phyloP scores from a whole-genome alignment of 228 moss, liverwort and hornwort genomes.

The Sphagnum magellanicum region DNA sequence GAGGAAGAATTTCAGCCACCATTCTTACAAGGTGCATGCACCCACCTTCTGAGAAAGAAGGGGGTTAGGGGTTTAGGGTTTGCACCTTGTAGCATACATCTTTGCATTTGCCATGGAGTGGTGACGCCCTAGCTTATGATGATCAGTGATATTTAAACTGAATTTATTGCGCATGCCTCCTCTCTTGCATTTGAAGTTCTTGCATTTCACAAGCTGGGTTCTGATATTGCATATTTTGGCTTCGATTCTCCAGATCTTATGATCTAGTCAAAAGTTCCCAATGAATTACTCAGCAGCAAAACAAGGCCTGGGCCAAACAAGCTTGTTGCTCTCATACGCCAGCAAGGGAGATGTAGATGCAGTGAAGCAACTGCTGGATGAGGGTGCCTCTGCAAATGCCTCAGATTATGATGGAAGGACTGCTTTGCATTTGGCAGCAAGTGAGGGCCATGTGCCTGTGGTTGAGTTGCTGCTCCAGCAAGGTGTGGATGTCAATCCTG shows the following conservation, averaged over 20 bases:
- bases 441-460: constrained; percentile 36
- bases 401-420: constrained; percentile 44
- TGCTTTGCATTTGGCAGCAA: constrained; percentile 48
- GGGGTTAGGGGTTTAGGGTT: no score
- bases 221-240: no score
- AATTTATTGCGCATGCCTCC: no score
- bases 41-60: no score
- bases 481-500: constrained; percentile 31
- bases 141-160: no score
- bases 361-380: constrained; percentile 25
- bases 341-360: constrained; percentile 24
- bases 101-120: no score
- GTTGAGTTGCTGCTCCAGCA: constrained; percentile 37
- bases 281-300: constrained; percentile 17
- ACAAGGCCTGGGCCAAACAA: constrained; percentile 25
- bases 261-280: constrained; percentile 10
- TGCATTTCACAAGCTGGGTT: no score
- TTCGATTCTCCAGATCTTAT: constrained; percentile 12
- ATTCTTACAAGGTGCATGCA: no score
- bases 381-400: constrained; percentile 22
- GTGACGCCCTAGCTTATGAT: no score
- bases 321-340: constrained; percentile 30
- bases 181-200: no score
- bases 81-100: no score
- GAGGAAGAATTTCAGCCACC: no score